Conservation (phyloP, 2,329 filamentous ascomycete genomes). For the Xylaria arbuscula region DNA sequence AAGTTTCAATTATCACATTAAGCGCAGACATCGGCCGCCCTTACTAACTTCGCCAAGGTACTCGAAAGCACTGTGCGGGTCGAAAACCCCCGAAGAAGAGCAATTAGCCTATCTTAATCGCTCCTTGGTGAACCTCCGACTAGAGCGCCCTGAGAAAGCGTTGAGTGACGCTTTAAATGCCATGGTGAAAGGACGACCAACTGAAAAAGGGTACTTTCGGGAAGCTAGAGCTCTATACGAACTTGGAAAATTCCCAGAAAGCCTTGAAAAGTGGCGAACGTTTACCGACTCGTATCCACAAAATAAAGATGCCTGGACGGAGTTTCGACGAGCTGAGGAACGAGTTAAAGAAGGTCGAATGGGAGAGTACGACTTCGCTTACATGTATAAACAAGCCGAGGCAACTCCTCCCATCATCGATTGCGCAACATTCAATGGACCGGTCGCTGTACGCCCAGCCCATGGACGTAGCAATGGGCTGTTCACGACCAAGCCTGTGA, state of each 20-base stretch:
- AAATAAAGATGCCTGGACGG: slow-evolving; percentile 48
- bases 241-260: slow-evolving; percentile 54
- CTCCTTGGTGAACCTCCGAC: slow-evolving; percentile 50
- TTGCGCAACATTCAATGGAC: slow-evolving; percentile 58
- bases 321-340: slow-evolving; percentile 47
- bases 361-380: slow-evolving; percentile 55
- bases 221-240: slow-evolving; percentile 59
- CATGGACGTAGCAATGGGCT: slow-evolving; percentile 59
- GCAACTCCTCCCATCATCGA: slow-evolving; percentile 57
- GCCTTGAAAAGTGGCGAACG: slow-evolving; percentile 50
- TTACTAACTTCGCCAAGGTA: slow-evolving; percentile 50
- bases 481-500: slow-evolving; percentile 61
- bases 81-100: slow-evolving; percentile 52
- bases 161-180: slow-evolving; percentile 47
- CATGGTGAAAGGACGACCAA: slow-evolving; percentile 30
- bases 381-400: slow-evolving; percentile 53
- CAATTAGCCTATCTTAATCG: slow-evolving; percentile 53
- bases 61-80: slow-evolving; percentile 50
- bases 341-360: slow-evolving; percentile 54
- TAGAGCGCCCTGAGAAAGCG: slow-evolving; percentile 47
- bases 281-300: slow-evolving; percentile 51
- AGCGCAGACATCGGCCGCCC: neutral
- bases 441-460: slow-evolving; percentile 56
- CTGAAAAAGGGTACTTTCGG: slow-evolving; percentile 59
- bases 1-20: slow-evolving; percentile 34